phyloP scores from a whole-genome alignment of 2,329 filamentous ascomycete species.

The Plenodomus biglobosus region DNA sequence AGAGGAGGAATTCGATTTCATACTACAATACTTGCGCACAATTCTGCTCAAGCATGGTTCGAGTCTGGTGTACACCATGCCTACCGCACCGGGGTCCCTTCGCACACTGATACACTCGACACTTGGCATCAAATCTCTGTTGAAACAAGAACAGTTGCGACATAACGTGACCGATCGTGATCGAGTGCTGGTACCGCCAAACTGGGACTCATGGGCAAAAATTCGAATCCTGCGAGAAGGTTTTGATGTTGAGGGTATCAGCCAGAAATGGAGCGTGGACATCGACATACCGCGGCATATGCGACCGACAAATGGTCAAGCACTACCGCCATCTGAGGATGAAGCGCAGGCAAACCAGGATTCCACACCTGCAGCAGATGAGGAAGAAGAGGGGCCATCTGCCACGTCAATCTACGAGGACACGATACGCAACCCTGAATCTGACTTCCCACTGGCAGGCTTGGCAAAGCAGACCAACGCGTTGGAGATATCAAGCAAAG shows the following conservation, averaged over 20 bases:
- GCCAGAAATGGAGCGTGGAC: slow-evolving; percentile 81
- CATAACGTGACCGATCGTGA: slow-evolving; percentile 90
- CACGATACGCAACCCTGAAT: slow-evolving; percentile 73
- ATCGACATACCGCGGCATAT: slow-evolving; percentile 57
- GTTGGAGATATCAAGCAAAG: slow-evolving; percentile 67
- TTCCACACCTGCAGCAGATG: slow-evolving; percentile 7
- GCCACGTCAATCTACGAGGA: slow-evolving; percentile 76
- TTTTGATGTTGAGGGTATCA: slow-evolving; percentile 87
- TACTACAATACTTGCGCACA: slow-evolving; percentile 89
- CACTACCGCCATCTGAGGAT: slow-evolving; percentile 12
- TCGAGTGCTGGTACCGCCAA: slow-evolving; percentile 90
- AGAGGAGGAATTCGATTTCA: slow-evolving; percentile 94
- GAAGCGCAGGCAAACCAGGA: slow-evolving; percentile 13
- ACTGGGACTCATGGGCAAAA: slow-evolving; percentile 99
- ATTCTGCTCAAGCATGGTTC: slow-evolving; percentile 77
- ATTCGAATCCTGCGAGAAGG: slow-evolving; percentile 88
- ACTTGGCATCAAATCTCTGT: slow-evolving; percentile 79
- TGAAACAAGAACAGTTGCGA: slow-evolving; percentile 52
- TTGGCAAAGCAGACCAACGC: slow-evolving; percentile 49
- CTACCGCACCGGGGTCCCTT: slow-evolving; percentile 67
- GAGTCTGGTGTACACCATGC: slow-evolving; percentile 53
- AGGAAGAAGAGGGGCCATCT: slow-evolving; percentile 48
- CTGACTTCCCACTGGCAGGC: slow-evolving; percentile 45
- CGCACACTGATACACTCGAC: slow-evolving; percentile 82
- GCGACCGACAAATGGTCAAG: slow-evolving; percentile 26